Evolutionary conservation across 2,329 filamentous ascomycete species (phyloP), one percentile per base, ranked within the genome.

Genomic region (Thielaviopsis populi): DNA sequence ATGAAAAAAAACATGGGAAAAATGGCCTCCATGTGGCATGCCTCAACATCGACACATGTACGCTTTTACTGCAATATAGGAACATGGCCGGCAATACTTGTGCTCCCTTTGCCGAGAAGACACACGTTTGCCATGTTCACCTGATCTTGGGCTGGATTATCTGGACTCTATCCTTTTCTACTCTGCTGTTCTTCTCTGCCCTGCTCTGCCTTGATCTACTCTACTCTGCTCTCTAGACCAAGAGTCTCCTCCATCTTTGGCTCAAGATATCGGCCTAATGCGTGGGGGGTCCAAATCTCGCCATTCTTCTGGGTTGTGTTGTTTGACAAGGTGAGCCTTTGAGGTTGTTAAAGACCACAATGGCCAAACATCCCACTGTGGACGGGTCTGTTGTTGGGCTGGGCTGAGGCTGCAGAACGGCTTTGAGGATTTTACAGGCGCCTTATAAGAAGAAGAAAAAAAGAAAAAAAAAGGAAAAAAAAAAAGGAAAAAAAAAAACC

Each of bases 251-350:
- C 27, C 37, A 56, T 30, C 27, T 17, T 22, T 37, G 30, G 30
- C 53, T 56, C 5, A n/a, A 56, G 27, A 56, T 56, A 56, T 56
- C 53, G 53, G 53, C 53, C 53, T 10, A 56, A 56, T 33, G 53
- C 53, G 53, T 56, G 53, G 53, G 53, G 50, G 33, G 5, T n/a
- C n/a, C 33, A 37, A 37, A 7, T 37, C 33, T 37, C 33, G 33
- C 33, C 33, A 37, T 37, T 37, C 33, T 37, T 37, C n/a, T n/a
- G n/a, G n/a, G 3, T 37, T 8, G 6, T 37, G 5, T 10, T 10
- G 5, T 37, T 37, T n/a, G n/a, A n/a, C n/a, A 8, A 37, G 8
- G 1, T 8, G 4, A 8, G 33, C 33, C 8, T 8, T 10, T 37
- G 33, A 37, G 3, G 6, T 37, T 10, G 1, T 37, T 37, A 4